These are phyloP conservation scores for Cornus controversa DNA, from an alignment of 148 eudicot species.

Conservation along the genomic window DNA sequence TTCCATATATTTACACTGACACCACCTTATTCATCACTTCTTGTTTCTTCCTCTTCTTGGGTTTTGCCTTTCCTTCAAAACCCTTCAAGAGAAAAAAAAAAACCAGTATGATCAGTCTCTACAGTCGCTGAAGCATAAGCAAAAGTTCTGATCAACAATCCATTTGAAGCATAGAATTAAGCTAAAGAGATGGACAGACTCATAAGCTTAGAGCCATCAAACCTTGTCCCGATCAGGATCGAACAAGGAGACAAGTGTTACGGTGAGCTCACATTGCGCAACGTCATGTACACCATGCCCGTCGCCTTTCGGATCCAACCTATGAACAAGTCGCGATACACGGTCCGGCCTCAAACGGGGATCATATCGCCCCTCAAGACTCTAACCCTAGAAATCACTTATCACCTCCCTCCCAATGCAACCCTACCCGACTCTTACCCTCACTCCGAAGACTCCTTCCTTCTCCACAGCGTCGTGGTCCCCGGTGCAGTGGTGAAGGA, in stretches of 20 bases:
- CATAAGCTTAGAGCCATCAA: slow-evolving; percentile 52
- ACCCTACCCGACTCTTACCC: slow-evolving; percentile 39
- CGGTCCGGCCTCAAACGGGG: slow-evolving; percentile 40
- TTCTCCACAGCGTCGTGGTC: slow-evolving; percentile 49
- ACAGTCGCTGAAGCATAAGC: neutral
- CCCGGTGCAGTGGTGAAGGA: slow-evolving; percentile 45
- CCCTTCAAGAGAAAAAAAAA: neutral
- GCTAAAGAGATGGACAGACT: slow-evolving; percentile 40
- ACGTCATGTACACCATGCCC: slow-evolving; percentile 62
- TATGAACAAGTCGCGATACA: slow-evolving; percentile 30
- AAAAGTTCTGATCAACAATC: neutral
- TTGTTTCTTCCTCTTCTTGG: slow-evolving; percentile 4
- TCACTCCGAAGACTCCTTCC: slow-evolving; percentile 39
- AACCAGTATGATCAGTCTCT: neutral
- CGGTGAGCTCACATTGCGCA: slow-evolving; percentile 43
- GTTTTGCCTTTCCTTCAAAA: slow-evolving; percentile 9
- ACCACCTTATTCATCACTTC: slow-evolving; percentile 6
- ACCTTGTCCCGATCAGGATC: slow-evolving; percentile 36
- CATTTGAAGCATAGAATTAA: neutral
- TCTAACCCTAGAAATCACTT: slow-evolving; percentile 34
- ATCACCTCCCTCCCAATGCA: slow-evolving; percentile 29
- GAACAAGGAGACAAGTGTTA: slow-evolving; percentile 42
- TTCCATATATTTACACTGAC: slow-evolving; percentile 11
- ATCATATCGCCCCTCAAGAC: slow-evolving; percentile 44
- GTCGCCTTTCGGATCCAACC: slow-evolving; percentile 53